phyloP scores from a whole-genome alignment of 768 basidiomycete genomes.

The Russula virescens region DNA sequence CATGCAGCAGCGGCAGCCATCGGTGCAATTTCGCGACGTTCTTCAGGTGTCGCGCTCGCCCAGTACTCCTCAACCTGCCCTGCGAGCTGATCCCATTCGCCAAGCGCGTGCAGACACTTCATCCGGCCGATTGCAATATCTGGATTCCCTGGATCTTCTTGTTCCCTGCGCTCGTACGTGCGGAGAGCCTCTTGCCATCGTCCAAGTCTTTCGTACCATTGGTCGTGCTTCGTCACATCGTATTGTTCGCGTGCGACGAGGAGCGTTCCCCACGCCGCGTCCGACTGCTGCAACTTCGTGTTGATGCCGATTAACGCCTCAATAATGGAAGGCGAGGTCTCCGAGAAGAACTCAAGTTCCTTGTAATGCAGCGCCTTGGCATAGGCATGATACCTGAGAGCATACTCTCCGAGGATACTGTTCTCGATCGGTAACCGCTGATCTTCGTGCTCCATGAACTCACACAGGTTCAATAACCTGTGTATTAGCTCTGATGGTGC shows the following conservation, averaged over 20 bases:
- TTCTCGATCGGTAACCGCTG: slow-evolving; percentile 92
- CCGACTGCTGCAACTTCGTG: slow-evolving; percentile 92
- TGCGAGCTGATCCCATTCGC: slow-evolving; percentile 94
- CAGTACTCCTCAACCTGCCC: slow-evolving; percentile 84
- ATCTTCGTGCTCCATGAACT: slow-evolving; percentile 99
- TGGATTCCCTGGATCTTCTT: slow-evolving; percentile 67
- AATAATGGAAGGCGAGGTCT: slow-evolving; percentile 84
- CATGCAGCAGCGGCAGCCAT: slow-evolving; percentile 97
- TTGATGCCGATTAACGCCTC: slow-evolving; percentile 96
- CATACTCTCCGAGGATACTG: slow-evolving; percentile 88
- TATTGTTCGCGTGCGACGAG: slow-evolving; percentile 85
- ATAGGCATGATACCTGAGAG: slow-evolving; percentile 88
- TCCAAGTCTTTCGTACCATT: slow-evolving; percentile 97
- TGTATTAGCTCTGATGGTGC: slow-evolving; percentile 89
- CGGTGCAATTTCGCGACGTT: slow-evolving; percentile 87
- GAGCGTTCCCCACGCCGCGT: slow-evolving; percentile 96
- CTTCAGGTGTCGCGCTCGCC: slow-evolving; percentile 75
- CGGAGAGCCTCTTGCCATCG: slow-evolving; percentile 91
- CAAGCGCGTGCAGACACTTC: slow-evolving; percentile 94
- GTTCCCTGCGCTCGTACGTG: slow-evolving; percentile 76
- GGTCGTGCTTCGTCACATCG: slow-evolving; percentile 88
- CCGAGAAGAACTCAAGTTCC: slow-evolving; percentile 92
- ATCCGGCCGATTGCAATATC: slow-evolving; percentile 85
- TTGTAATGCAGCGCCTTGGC: slow-evolving; percentile 99
- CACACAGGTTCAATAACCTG: slow-evolving; percentile 85